phyloP scores from a whole-genome alignment of 805 yeast genomes.

The Starmerella floris region DNA sequence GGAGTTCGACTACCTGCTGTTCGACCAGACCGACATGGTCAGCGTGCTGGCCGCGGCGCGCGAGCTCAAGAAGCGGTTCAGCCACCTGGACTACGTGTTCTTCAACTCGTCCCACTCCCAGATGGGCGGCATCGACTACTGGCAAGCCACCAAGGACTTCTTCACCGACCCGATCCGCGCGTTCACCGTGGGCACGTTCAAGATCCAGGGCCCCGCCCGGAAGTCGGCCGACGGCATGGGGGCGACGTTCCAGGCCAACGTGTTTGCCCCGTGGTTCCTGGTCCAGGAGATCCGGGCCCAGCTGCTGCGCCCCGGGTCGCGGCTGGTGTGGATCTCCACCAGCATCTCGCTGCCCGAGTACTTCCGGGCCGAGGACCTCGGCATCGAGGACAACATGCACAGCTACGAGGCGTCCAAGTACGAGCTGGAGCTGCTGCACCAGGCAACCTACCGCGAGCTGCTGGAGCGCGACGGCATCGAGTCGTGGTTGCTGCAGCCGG shows the following conservation, averaged over 20 bases:
- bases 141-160: conserved; percentile 58
- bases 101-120: conserved; percentile 86
- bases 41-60: conserved; percentile 62
- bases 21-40: conserved; percentile 86
- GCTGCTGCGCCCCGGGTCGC: conserved; percentile 39
- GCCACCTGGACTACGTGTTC: conserved; percentile 61
- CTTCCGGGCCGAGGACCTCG: conserved; percentile 62
- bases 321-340: conserved; percentile 74
- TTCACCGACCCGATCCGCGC: conserved; percentile 56
- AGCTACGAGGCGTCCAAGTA: conserved; percentile 91
- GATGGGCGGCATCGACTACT: conserved; percentile 77
- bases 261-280: conserved; percentile 88
- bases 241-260: conserved; percentile 82
- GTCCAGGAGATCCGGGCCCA: conserved; percentile 42
- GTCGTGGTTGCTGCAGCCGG: conserved; percentile 83
- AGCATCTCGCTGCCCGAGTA: conserved; percentile 65
- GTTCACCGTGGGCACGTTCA: conserved; percentile 78
- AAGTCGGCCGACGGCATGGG: conserved; percentile 70
- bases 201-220: conserved; percentile 67
- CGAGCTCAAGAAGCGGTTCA: conserved; percentile 53
- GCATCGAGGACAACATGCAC: conserved; percentile 45
- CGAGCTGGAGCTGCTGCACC: conserved; percentile 68
- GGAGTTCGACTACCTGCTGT: conserved; percentile 74
- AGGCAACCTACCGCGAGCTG: conserved; percentile 48
- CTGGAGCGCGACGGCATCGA: conserved; percentile 38